Conservation (phyloP, 2,329 filamentous ascomycete genomes). For the Atkinsonella texensis region DNA sequence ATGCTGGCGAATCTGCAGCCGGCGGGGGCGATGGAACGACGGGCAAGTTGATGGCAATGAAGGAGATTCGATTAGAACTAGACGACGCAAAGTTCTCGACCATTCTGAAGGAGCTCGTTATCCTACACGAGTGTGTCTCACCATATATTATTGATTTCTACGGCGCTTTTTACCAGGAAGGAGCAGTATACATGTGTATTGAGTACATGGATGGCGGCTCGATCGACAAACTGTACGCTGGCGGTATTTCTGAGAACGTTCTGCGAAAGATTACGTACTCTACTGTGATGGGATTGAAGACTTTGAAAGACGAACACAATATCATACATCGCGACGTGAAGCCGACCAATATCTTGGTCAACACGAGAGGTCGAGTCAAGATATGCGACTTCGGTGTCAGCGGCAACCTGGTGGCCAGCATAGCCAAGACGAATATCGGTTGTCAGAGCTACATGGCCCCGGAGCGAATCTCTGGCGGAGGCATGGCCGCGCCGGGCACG, state of each 20-base stretch:
- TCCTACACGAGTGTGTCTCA: conserved; percentile 86
- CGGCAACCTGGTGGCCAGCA: conserved; percentile 91
- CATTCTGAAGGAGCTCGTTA: conserved; percentile 95
- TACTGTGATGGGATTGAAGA: conserved; percentile 83
- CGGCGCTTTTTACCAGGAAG: conserved; percentile 97
- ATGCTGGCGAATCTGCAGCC: conserved; percentile 16
- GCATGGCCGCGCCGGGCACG: conserved; percentile 56
- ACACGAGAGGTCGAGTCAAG: conserved; percentile 83
- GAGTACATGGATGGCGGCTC: conserved; percentile 99
- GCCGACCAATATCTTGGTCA: conserved; percentile 94
- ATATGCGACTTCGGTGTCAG: conserved; percentile 98
- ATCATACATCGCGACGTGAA: conserved; percentile 99
- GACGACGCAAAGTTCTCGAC: conserved; percentile 95
- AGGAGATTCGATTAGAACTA: conserved; percentile 89
- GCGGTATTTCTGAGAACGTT: conserved; percentile 80
- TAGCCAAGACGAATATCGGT: conserved; percentile 96
- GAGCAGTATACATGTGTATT: conserved; percentile 97
- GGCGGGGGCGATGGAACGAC: conserved; percentile 36
- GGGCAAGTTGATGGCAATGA: conserved; percentile 95
- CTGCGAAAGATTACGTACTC: conserved; percentile 82
- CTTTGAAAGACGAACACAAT: conserved; percentile 93
- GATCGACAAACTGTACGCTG: conserved; percentile 87
- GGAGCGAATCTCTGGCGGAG: conserved; percentile 82
- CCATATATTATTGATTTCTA: conserved; percentile 99
- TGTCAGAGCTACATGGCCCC: conserved; percentile 99